phyloP scores from a whole-genome alignment of 139 green algal species.

The Coccomyxa sp. region DNA sequence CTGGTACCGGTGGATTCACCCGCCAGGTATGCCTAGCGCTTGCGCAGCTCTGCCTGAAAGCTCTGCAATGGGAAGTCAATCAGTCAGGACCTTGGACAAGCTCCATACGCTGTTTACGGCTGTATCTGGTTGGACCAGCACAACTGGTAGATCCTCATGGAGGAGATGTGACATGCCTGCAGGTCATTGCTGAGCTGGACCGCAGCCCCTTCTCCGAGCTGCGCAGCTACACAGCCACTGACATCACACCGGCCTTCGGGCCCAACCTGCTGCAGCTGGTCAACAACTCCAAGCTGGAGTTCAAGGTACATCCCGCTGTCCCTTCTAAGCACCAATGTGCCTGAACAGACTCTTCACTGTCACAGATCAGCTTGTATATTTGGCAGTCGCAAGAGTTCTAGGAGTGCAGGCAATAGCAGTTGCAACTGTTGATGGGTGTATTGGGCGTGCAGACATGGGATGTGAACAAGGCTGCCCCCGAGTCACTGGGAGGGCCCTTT shows the following conservation, averaged over 20 bases:
- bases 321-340: background rate
- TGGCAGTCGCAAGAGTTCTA: background rate
- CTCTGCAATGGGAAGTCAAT: too few species aligned
- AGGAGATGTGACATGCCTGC: too few species aligned
- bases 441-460: background rate
- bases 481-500: background rate
- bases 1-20: background rate
- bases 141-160: too few species aligned
- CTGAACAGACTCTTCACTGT: too few species aligned
- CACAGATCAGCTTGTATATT: too few species aligned
- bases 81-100: too few species aligned
- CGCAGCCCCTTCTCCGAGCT: background rate
- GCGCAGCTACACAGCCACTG: slow-evolving; percentile 3
- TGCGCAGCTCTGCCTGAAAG: background rate
- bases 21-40: background rate
- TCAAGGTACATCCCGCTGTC: background rate
- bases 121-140: too few species aligned
- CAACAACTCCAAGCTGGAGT: slow-evolving; percentile 1
- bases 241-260: background rate
- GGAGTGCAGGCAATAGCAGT: background rate
- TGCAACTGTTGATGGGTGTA: background rate
- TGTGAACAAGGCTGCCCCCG: background rate
- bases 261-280: background rate
- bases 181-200: background rate
- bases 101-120: too few species aligned